Evolutionary conservation across 768 basidiomycete genomes (phyloP).

Genomic region (Peribolospora kevripleyi): DNA sequence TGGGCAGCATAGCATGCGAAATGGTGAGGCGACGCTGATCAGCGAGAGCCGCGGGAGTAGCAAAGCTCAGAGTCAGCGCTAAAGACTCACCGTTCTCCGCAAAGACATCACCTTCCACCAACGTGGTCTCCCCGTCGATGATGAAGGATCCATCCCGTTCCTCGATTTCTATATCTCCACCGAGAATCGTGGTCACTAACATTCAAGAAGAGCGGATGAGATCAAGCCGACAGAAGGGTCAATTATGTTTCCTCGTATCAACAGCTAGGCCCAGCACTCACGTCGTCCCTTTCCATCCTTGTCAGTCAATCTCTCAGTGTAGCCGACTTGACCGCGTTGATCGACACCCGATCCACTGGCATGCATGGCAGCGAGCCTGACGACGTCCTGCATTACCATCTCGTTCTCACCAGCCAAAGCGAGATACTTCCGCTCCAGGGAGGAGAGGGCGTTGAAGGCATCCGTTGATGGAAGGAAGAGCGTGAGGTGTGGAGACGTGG

Average conservation of each 20-base stretch:
- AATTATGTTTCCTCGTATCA: no score
- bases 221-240: no score
- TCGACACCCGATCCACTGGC: constrained; percentile 24
- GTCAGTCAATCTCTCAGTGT: no score
- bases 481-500: constrained; percentile 37
- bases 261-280: neutral
- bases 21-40: no score
- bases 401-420: constrained; percentile 32
- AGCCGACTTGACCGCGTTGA: no score
- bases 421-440: constrained; percentile 59
- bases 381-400: constrained; percentile 57
- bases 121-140: constrained; percentile 19
- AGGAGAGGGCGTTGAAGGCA: constrained; percentile 57
- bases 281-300: no score
- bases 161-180: constrained; percentile 37
- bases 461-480: constrained; percentile 66
- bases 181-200: constrained; percentile 19
- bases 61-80: neutral
- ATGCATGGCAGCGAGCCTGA: constrained; percentile 54
- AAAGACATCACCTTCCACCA: constrained; percentile 60
- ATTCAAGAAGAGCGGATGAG: neutral
- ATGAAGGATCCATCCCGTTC: constrained; percentile 27
- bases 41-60: neutral
- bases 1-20: neutral
- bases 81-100: constrained; percentile 44